phyloP scores from a whole-genome alignment of 805 yeast species.

The Wickerhamiella siamensis region DNA sequence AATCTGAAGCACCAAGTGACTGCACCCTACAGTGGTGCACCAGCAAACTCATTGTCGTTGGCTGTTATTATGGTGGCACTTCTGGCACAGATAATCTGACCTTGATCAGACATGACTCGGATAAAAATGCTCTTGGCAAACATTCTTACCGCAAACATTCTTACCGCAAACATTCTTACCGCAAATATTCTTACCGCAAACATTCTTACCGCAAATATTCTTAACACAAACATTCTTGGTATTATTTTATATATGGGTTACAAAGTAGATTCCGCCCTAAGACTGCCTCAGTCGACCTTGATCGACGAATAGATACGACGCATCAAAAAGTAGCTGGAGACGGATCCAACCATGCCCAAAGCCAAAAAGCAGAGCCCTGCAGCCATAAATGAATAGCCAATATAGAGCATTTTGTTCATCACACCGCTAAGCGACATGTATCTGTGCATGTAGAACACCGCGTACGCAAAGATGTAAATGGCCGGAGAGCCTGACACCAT shows the following conservation, averaged over 20 bases:
- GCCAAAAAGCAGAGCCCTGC: slow-evolving; percentile 59
- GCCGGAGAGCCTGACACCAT: slow-evolving; percentile 84
- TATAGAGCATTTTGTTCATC: slow-evolving; percentile 60
- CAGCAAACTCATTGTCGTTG: no score
- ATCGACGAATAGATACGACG: slow-evolving; percentile 70
- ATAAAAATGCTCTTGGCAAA: no score
- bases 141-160: no score
- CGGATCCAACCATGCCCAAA: slow-evolving; percentile 80
- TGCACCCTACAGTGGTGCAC: no score
- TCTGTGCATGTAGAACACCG: slow-evolving; percentile 37
- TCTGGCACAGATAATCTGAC: no score
- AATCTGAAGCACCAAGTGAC: no score
- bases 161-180: no score
- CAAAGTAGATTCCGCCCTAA: background rate
- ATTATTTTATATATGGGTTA: slow-evolving; percentile 30
- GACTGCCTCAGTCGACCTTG: slow-evolving; percentile 68
- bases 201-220: no score
- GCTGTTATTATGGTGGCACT: no score
- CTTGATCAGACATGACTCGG: no score
- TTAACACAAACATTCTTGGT: no score
- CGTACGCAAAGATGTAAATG: slow-evolving; percentile 68
- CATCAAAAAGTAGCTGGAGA: slow-evolving; percentile 59
- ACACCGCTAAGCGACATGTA: slow-evolving; percentile 58
- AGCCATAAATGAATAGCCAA: slow-evolving; percentile 68
- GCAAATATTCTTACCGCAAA: no score